Conservation (phyloP, 257 asterid genomes). For the Solanum sejunctum region DNA sequence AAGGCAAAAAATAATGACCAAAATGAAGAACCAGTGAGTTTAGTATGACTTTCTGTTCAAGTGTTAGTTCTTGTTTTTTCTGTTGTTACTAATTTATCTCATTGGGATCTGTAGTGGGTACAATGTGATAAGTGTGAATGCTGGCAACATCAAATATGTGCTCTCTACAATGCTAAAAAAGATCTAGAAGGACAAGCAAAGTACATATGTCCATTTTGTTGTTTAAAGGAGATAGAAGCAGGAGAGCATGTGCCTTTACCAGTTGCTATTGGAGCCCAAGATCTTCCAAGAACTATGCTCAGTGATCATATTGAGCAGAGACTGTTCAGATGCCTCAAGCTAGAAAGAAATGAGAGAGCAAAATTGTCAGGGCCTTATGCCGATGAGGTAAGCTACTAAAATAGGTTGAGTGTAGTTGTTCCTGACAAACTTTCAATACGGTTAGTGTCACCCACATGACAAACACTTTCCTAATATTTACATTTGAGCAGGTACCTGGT, state of each 20-base stretch:
- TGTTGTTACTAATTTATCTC: neutral
- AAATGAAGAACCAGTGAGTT: conserved; percentile 41
- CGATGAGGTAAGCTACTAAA: conserved; percentile 35
- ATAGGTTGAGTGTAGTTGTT: neutral
- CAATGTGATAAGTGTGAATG: conserved; percentile 48
- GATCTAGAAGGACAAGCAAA: conserved; percentile 37
- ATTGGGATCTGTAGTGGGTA: conserved; percentile 51
- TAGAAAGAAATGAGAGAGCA: conserved; percentile 52
- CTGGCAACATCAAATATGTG: conserved; percentile 79
- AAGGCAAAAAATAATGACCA: conserved; percentile 32
- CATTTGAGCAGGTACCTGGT: conserved; percentile 44
- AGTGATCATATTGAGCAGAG: conserved; percentile 62
- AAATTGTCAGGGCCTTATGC: conserved; percentile 22
- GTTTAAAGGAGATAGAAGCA: conserved; percentile 27
- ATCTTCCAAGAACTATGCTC: conserved; percentile 60
- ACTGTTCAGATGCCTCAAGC: conserved; percentile 37
- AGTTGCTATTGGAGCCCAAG: conserved; percentile 34
- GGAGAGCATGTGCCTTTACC: conserved; percentile 17
- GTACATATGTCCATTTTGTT: conserved; percentile 52
- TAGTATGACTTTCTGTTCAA: neutral
- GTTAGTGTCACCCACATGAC: neutral
- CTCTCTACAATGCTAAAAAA: conserved; percentile 39
- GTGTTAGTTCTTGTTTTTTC: neutral
- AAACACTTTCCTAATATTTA: conserved; percentile 1
- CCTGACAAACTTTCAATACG: neutral